Base-by-base conservation (phyloP, 768 basidiomycete genomes). In the Boletus reticulatus region DNA sequence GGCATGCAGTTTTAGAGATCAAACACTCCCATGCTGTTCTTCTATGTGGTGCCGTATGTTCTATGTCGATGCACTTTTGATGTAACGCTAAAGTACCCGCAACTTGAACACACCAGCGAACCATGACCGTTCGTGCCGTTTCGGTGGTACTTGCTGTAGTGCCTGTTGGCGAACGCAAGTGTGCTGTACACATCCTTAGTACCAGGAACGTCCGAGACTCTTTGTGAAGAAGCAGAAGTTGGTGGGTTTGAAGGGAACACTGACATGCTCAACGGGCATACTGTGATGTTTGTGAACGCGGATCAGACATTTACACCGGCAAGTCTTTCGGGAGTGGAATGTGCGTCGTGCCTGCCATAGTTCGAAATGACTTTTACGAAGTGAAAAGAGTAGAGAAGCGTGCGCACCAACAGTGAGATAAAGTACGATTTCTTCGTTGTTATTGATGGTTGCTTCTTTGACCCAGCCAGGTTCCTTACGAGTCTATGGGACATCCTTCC, bases 201-300 rank as follows among this genome's bases (percentile, higher is more conserved):
- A 11, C 84, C 84, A 9, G 92, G 92, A 17, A 96, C 90, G 65
- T 97, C 94, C 81, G 96, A 94, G 94, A 72, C 94, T 96, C 62
- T 75, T 76, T 61, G 78, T 79, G 76, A 97, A 98, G 83, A 97
- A 97, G 52, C 84, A n/a, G n/a, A n/a, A n/a, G n/a, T n/a, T 84
- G 36, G 77, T 78, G 14, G 94, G 94, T 64, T 89, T 91, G 76
- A 97, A 84, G 16, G 83, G 73, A 44, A 94, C 65, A 53, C 72
- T 82, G 29, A 94, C 36, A 59, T 85, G 80, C 63, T 94, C 91
- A 31, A 83, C 86, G 9, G 92, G 92, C 92, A 93, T 94, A 29
- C 27, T 55, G 32, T 32, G 6, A 9, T 53, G 34, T 19, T 42
- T 24, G 56, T 32, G 10, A 45, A 62, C 32, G 38, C 2, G 29